These are phyloP conservation scores for Erysimum cheiranthoides DNA, from an alignment of 345 rosid species.

Conservation along the genomic window DNA sequence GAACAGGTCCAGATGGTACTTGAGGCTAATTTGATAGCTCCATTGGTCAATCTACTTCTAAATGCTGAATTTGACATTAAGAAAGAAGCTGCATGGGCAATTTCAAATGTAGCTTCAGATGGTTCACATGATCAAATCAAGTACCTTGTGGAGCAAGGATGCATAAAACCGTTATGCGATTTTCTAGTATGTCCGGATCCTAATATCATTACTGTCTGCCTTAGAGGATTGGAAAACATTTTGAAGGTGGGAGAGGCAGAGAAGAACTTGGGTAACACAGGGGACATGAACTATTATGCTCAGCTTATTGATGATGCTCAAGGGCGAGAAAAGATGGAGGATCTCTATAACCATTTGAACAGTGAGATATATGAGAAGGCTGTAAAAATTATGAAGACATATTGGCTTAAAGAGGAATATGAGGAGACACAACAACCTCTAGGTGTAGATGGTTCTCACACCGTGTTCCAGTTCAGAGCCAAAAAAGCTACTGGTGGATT, in stretches of 20 bases:
- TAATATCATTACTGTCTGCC: not conserved
- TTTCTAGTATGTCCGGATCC: not conserved
- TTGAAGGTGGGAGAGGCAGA: not conserved
- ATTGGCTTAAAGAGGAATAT: not conserved
- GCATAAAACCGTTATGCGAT: not conserved
- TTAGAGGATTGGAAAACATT: not conserved
- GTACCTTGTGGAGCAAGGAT: not conserved
- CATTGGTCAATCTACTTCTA: not conserved
- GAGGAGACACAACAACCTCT: not conserved
- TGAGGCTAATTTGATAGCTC: not conserved
- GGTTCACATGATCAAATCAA: not conserved
- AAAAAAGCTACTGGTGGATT: too few species aligned
- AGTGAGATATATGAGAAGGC: not conserved
- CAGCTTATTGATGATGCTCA: not conserved
- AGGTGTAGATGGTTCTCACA: not conserved
- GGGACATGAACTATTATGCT: constrained; percentile 5
- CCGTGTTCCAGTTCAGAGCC: too few species aligned
- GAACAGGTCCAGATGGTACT: not conserved
- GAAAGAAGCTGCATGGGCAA: constrained; percentile 1
- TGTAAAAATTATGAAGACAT: not conserved
- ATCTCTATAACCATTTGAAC: not conserved
- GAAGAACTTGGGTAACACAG: not conserved
- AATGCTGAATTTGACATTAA: not conserved
- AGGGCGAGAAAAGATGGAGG: not conserved
- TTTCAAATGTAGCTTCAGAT: not conserved